Conservation (phyloP, 768 basidiomycete genomes). For the Tricholoma saponaceum region DNA sequence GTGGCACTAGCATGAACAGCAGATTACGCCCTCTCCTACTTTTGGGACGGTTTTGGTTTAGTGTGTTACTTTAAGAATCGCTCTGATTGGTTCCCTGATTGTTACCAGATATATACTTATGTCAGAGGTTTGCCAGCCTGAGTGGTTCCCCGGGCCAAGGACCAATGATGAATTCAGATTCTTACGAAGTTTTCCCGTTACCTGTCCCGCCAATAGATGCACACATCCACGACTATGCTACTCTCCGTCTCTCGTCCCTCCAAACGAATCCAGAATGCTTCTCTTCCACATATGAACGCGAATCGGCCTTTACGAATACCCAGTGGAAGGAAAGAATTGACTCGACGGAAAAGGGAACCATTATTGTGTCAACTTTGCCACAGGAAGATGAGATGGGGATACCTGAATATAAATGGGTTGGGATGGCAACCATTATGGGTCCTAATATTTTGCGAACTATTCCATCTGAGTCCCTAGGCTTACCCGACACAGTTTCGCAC, state of each 20-base stretch:
- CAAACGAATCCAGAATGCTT: background rate
- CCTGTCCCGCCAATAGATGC: background rate
- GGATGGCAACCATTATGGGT: background rate
- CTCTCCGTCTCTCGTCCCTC: background rate
- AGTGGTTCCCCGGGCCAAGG: too few species aligned
- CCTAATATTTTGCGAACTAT: background rate
- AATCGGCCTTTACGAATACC: background rate
- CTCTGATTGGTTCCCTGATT: too few species aligned
- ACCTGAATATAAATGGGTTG: background rate
- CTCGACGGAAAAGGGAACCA: background rate
- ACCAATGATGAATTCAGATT: background rate
- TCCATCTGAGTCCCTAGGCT: background rate
- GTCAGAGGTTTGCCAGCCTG: too few species aligned
- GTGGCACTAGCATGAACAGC: too few species aligned
- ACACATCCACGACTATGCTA: background rate
- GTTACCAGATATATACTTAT: too few species aligned
- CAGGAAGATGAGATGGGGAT: background rate
- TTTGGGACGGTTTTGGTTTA: too few species aligned
- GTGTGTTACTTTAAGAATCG: too few species aligned
- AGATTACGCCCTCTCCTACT: too few species aligned
- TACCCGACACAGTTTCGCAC: background rate
- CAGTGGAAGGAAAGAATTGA: background rate
- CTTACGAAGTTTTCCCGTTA: background rate
- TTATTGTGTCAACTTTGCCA: background rate
- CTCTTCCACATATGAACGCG: background rate